These are phyloP conservation scores for Pleurotus djamor DNA, from an alignment of 768 basidiomycete genomes.

Conservation along the genomic window DNA sequence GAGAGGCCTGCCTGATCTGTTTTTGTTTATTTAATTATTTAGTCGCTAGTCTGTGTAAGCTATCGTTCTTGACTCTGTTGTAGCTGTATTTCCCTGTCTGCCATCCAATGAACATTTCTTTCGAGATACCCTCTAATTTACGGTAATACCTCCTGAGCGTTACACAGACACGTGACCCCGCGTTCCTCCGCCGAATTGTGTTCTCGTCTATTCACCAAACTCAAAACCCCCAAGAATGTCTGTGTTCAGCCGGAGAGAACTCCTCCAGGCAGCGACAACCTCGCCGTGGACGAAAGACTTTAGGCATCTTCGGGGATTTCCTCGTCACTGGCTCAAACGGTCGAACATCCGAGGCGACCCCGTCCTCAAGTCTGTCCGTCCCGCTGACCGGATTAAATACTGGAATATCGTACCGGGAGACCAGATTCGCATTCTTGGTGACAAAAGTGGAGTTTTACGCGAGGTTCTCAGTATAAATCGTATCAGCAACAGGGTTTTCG, in stretches of 20 bases:
- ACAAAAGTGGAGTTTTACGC: constrained; percentile 54
- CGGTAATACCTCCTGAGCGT: not conserved
- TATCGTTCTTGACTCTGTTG: constrained; percentile 6
- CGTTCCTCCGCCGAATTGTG: not conserved
- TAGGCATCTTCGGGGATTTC: constrained; percentile 60
- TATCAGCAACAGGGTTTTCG: constrained; percentile 67
- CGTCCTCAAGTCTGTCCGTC: constrained; percentile 52
- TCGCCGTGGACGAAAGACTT: constrained; percentile 63
- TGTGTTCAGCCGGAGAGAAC: constrained; percentile 20
- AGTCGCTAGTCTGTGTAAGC: constrained; percentile 6
- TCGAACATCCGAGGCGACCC: constrained; percentile 38
- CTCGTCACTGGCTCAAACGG: constrained; percentile 50
- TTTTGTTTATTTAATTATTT: constrained; percentile 8
- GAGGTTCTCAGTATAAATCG: constrained; percentile 76
- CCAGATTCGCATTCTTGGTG: constrained; percentile 67
- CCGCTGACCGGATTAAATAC: constrained; percentile 72
- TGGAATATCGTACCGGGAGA: constrained; percentile 92
- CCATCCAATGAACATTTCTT: not conserved
- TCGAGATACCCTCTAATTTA: not conserved
- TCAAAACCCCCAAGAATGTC: not conserved
- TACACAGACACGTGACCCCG: not conserved
- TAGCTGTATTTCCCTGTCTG: not conserved
- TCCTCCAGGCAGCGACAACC: constrained; percentile 47
- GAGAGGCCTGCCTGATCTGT: constrained; percentile 1
- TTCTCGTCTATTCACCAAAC: not conserved